These are phyloP conservation scores for Oryza nivara DNA, from an alignment of 176 grass and related monocot genomes.

Conservation along the genomic window DNA sequence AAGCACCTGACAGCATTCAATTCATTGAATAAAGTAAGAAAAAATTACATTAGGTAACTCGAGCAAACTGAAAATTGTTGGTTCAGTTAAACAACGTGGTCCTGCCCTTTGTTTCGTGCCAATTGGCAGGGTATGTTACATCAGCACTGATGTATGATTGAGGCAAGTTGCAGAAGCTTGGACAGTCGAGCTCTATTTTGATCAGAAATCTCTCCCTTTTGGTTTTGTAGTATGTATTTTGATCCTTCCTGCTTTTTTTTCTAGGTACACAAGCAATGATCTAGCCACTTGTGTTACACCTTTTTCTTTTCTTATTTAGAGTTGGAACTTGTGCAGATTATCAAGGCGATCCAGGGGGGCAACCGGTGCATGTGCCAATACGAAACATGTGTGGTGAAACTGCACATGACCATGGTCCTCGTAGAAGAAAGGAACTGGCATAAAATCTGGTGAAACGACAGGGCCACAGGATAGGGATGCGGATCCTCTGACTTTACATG, in stretches of 20 bases:
- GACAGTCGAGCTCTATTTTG: neutral
- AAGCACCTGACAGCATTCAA: too few species aligned
- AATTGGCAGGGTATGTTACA: neutral
- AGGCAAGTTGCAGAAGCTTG: neutral
- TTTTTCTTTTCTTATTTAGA: neutral
- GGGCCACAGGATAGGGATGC: too few species aligned
- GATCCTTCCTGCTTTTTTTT: neutral
- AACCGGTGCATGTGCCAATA: neutral
- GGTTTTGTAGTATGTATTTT: neutral
- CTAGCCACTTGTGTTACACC: neutral
- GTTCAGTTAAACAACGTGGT: neutral
- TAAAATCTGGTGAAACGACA: constrained; percentile 4
- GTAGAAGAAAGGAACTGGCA: neutral
- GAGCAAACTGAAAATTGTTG: neutral
- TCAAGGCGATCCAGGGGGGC: neutral
- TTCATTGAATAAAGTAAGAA: too few species aligned
- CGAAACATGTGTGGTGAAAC: neutral
- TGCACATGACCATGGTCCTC: neutral
- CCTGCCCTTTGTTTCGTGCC: neutral
- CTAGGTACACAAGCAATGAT: neutral
- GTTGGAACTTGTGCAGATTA: neutral
- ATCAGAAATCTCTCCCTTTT: neutral
- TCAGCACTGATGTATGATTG: neutral
- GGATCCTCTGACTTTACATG: too few species aligned
- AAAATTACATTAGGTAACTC: too few species aligned